A percentile compares a stretch with the other conserved stretches of the same genome.
Evolutionary conservation across 2,329 filamentous ascomycete species (phyloP).

Genomic region (Myriosclerotinia curreyana): DNA sequence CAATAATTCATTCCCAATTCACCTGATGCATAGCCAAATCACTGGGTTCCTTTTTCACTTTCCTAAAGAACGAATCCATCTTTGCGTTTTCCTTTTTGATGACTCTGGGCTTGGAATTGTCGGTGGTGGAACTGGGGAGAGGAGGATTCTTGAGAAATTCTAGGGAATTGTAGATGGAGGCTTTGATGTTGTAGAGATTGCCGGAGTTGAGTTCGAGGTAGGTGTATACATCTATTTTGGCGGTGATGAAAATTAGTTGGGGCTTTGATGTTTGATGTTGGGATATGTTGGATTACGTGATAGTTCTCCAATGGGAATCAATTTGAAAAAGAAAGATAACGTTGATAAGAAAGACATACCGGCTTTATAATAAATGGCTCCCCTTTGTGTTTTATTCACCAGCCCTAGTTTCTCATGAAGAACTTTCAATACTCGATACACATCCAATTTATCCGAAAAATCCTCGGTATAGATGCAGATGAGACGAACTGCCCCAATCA

Average conservation of each 20-base stretch:
- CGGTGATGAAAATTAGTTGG: background rate
- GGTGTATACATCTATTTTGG: conserved; percentile 59
- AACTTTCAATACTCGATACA: conserved; percentile 62
- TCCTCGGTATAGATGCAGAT: conserved; percentile 78
- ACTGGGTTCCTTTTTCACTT: conserved; percentile 6
- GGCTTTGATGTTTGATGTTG: background rate
- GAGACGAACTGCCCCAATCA: conserved; percentile 49
- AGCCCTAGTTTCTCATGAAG: conserved; percentile 63
- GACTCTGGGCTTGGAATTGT: background rate
- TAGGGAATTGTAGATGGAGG: conserved; percentile 54
- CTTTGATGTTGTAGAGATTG: conserved; percentile 61
- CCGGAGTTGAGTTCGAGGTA: conserved; percentile 59
- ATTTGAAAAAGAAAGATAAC: no score
- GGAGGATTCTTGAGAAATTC: conserved; percentile 37
- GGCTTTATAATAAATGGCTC: conserved; percentile 70
- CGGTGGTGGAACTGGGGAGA: background rate
- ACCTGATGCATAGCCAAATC: no score
- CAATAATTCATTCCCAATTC: background rate
- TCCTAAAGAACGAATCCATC: background rate
- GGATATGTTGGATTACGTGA: background rate
- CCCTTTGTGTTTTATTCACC: conserved; percentile 45
- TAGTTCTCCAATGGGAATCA: background rate
- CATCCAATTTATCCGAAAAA: conserved; percentile 66
- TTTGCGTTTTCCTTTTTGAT: conserved; percentile 4
- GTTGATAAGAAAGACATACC: conserved; percentile 29